These are phyloP conservation scores for Geotrichum fermentans DNA, from an alignment of 1,139 yeast species.

Conservation along the genomic window DNA sequence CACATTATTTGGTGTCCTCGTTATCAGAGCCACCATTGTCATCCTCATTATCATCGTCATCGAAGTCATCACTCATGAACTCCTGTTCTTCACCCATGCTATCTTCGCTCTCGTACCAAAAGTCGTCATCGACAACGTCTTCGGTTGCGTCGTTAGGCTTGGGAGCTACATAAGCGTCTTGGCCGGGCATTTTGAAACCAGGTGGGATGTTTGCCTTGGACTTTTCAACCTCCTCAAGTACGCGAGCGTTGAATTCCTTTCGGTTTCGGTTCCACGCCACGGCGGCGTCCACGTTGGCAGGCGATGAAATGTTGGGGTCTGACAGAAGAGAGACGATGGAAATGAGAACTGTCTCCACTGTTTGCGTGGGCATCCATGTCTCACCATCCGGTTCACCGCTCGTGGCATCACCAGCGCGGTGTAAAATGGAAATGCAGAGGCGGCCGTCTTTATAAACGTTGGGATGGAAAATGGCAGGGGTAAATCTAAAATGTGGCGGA, in stretches of 20 bases:
- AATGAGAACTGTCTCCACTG: slow-evolving; percentile 84
- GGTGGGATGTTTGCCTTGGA: slow-evolving; percentile 81
- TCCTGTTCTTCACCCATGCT: slow-evolving; percentile 46
- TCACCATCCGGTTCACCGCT: slow-evolving; percentile 86
- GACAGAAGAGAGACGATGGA: slow-evolving; percentile 85
- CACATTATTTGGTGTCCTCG: neutral
- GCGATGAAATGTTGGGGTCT: slow-evolving; percentile 88
- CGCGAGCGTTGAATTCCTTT: slow-evolving; percentile 73
- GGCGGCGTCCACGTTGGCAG: slow-evolving; percentile 96
- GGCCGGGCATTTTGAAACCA: slow-evolving; percentile 72
- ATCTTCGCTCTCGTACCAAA: slow-evolving; percentile 77
- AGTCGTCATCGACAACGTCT: slow-evolving; percentile 76
- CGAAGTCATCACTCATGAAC: slow-evolving; percentile 30
- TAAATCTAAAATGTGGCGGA: slow-evolving; percentile 88
- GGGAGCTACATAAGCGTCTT: slow-evolving; percentile 56
- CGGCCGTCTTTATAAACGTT: slow-evolving; percentile 92
- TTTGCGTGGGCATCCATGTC: slow-evolving; percentile 91
- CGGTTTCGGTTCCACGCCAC: slow-evolving; percentile 84
- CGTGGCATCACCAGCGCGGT: slow-evolving; percentile 83
- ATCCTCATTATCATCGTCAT: slow-evolving; percentile 4
- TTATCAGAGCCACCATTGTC: slow-evolving; percentile 1
- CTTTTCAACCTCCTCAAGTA: slow-evolving; percentile 74
- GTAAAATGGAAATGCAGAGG: slow-evolving; percentile 86
- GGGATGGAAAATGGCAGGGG: slow-evolving; percentile 94
- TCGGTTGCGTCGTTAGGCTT: slow-evolving; percentile 43